These are phyloP conservation scores for Chaetomium cochliodes DNA, from an alignment of 495 filamentous ascomycete genomes.

Conservation along the genomic window DNA sequence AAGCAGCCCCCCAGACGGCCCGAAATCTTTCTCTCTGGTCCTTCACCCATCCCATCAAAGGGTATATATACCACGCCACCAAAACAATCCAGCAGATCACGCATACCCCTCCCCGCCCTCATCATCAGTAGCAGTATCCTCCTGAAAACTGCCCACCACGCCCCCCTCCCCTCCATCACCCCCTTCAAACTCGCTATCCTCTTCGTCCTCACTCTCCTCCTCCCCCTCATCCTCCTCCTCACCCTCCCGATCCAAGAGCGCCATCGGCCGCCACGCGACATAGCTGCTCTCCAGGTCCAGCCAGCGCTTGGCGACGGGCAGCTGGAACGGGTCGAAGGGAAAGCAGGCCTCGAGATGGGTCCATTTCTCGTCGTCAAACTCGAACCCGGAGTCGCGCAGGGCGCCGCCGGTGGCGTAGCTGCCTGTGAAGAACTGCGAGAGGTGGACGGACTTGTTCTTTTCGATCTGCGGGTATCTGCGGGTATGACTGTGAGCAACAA, in stretches of 20 bases:
- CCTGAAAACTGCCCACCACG: conserved; percentile 39
- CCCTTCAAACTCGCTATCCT: conserved; percentile 46
- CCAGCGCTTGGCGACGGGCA: conserved; percentile 83
- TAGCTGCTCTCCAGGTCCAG: conserved; percentile 70
- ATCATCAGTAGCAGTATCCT: conserved; percentile 51
- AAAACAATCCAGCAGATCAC: not conserved
- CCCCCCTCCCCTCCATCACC: conserved; percentile 34
- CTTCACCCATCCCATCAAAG: not conserved
- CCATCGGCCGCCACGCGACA: conserved; percentile 74
- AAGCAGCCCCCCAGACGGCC: not conserved
- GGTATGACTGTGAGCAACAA: not conserved
- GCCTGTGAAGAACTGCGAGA: conserved; percentile 57
- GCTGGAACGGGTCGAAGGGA: conserved; percentile 92
- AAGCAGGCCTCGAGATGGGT: conserved; percentile 88
- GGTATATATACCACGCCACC: too few relatives aligned
- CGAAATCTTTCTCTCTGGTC: not conserved
- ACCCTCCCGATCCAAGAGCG: conserved; percentile 58
- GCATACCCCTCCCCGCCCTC: conserved; percentile 17
- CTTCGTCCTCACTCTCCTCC: conserved; percentile 35
- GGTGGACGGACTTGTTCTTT: conserved; percentile 78
- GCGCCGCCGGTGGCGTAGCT: conserved; percentile 49
- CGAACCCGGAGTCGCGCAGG: conserved; percentile 63
- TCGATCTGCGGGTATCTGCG: conserved; percentile 70
- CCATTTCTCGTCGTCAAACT: conserved; percentile 63
- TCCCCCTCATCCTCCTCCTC: conserved; percentile 49